phyloP scores from a whole-genome alignment of 2,329 filamentous ascomycete species.

The Colletotrichum caudatum region DNA sequence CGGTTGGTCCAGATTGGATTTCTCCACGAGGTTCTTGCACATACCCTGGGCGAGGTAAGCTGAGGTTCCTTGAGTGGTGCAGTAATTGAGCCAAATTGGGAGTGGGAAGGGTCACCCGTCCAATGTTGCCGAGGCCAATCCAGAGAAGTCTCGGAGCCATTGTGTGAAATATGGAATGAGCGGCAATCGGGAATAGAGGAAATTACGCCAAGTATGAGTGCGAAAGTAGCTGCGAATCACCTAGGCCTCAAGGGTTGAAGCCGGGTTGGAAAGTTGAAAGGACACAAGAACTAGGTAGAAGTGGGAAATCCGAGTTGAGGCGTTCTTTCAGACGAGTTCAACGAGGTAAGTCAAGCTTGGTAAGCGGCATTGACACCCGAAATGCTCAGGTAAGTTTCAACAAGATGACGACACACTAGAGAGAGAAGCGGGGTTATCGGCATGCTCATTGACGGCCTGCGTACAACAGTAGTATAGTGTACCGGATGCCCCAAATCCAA shows the following conservation, averaged over 20 bases:
- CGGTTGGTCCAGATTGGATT: slow-evolving; percentile 77
- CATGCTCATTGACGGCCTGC: background rate
- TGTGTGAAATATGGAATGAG: background rate
- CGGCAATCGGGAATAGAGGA: background rate
- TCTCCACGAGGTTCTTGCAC: slow-evolving; percentile 84
- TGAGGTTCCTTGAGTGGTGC: slow-evolving; percentile 40
- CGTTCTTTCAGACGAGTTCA: background rate
- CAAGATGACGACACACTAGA: slow-evolving; percentile 5
- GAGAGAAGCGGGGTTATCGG: slow-evolving; percentile 9
- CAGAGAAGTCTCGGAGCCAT: slow-evolving; percentile 76
- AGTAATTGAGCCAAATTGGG: slow-evolving; percentile 21
- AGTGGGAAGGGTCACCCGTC: slow-evolving; percentile 68
- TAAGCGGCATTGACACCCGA: slow-evolving; percentile 19
- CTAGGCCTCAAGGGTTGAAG: background rate
- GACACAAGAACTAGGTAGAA: background rate
- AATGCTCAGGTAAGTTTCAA: slow-evolving; percentile 9
- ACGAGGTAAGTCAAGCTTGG: slow-evolving; percentile 8
- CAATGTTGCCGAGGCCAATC: slow-evolving; percentile 92
- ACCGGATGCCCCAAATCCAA: background rate
- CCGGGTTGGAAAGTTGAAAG: background rate
- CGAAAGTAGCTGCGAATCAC: background rate
- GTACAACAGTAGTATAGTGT: background rate
- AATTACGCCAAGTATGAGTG: background rate
- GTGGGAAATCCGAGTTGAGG: background rate
- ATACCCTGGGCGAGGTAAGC: slow-evolving; percentile 70